Evolutionary conservation across 768 basidiomycete species (phyloP), one percentile per base, ranked within the genome.

Genomic region (Lentinula detonsa): DNA sequence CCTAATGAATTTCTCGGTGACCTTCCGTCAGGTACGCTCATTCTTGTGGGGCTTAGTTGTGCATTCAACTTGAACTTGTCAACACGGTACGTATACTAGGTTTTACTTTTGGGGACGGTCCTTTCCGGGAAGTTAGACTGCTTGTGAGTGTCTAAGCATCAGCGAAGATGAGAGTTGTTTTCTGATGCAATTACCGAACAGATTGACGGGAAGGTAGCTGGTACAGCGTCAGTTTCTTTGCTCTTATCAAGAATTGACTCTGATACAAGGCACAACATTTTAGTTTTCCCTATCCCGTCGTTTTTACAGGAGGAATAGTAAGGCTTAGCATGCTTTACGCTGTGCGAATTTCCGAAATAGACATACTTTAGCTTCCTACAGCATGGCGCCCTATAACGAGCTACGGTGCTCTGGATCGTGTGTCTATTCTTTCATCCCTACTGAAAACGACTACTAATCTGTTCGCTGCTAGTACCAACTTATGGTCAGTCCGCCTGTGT

Each of bases 301-400:
- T 91, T 43, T 92, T 91, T 66, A 91, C 89, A 0, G 91, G 91
- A n/a, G 89, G 88, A 0, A 82, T 90, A 61, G 77, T 83, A 9
- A 59, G 57, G 5, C 21, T 28, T 40, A 16, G 39, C 23, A 15
- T 21, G 9, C 28, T 31, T 11, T 50, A 5, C 49, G 28, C 18
- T 33, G 3, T 42, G 16, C 18, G 5, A 39, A 15, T 4, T n/a
- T 42, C 11, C 21, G 4, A 10, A 21, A 18, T 18, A 37, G 8
- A 34, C 5, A 28, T 8, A 33, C 13, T 2, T 53, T 42, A 58
- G 57, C 45, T 50, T 34, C 57, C 57, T 10, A 59, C 57, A 34
- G 57, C 57, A 35, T 59, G 57, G 57, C 43, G 57, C 11, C 57
- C 57, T 23, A 59, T 59, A 31, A 59, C 57, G 16, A 56, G 55